Conservation (phyloP, 495 filamentous ascomycete genomes). For the Usnea hakonensis region DNA sequence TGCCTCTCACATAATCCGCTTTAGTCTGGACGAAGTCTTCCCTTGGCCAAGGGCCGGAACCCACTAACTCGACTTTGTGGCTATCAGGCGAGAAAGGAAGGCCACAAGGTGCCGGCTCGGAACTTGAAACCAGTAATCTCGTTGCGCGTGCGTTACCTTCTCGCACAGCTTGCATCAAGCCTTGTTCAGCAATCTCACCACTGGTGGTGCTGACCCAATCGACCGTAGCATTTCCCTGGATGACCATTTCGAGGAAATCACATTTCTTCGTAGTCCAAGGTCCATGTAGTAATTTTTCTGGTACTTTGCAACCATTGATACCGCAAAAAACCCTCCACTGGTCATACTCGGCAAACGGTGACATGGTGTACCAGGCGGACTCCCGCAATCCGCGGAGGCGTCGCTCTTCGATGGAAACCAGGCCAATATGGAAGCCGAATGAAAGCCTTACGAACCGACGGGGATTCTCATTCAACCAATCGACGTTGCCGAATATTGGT, state of each 20-base stretch:
- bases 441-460: not conserved
- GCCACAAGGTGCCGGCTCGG: not conserved
- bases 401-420: not conserved
- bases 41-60: not conserved
- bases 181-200: conserved; percentile 18
- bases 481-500: not conserved
- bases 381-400: not conserved
- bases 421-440: not conserved
- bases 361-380: no score
- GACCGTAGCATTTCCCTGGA: conserved; percentile 3
- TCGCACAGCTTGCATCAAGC: conserved; percentile 17
- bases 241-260: conserved; percentile 35
- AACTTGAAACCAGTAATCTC: not conserved
- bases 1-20: not conserved
- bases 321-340: conserved; percentile 3
- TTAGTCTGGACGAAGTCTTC: not conserved
- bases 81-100: not conserved
- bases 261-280: conserved; percentile 40
- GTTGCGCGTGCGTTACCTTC: conserved; percentile 4
- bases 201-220: conserved; percentile 14
- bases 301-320: conserved; percentile 12
- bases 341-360: not conserved
- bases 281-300: conserved; percentile 28
- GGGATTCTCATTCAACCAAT: not conserved
- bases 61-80: not conserved